Conservation (phyloP, 2,329 filamentous ascomycete genomes). For the Verticillium tricorpus region DNA sequence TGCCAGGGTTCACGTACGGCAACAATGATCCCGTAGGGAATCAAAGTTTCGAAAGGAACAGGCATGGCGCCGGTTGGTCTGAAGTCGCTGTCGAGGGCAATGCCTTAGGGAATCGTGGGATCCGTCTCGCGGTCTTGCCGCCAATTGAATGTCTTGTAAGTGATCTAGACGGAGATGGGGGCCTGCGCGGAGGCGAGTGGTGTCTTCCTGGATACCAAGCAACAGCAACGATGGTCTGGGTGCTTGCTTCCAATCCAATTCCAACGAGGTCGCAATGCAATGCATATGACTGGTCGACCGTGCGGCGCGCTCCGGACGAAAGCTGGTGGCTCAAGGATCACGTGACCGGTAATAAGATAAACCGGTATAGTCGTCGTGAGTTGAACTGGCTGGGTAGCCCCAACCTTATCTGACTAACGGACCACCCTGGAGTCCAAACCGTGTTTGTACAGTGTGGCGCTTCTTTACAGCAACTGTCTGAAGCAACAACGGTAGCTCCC, state of each 20-base stretch:
- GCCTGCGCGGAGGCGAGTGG: background rate
- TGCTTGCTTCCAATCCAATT: background rate
- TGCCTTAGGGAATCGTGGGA: background rate
- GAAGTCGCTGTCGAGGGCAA: background rate
- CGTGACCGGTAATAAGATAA: background rate
- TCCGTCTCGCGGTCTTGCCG: background rate
- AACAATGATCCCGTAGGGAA: conserved; percentile 62
- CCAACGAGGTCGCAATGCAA: background rate
- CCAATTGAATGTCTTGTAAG: background rate
- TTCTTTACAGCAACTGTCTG: background rate
- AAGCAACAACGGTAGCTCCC: background rate
- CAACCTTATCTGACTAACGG: background rate
- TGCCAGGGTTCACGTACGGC: conserved; percentile 38
- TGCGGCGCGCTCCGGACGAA: background rate
- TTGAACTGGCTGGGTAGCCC: too few relatives aligned
- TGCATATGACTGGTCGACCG: background rate
- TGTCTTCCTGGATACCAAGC: background rate
- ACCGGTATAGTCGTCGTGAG: too few relatives aligned
- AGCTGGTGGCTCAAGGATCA: background rate
- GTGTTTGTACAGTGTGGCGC: background rate
- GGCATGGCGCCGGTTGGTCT: conserved; percentile 41
- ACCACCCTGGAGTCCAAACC: background rate
- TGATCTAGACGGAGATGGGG: background rate
- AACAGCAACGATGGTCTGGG: background rate
- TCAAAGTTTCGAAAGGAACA: conserved; percentile 58